Evolutionary conservation across 139 green algal species (phyloP).

Genomic region (Desmodesmus armatus): DNA sequence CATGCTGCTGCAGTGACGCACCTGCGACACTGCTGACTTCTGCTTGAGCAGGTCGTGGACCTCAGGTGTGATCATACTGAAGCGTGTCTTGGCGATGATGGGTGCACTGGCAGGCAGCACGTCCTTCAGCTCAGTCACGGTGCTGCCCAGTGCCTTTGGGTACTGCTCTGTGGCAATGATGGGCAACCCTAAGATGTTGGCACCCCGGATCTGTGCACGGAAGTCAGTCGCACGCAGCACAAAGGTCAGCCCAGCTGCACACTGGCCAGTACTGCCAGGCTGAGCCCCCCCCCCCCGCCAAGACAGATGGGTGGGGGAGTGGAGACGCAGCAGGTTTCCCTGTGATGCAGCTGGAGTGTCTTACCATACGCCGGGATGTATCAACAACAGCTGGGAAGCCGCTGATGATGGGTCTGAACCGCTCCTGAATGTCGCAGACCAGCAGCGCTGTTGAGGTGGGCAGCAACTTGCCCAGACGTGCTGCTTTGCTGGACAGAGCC

Average conservation of each 20-base stretch:
- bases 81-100: constrained; percentile 62
- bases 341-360: background rate
- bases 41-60: constrained; percentile 47
- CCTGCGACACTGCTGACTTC: constrained; percentile 58
- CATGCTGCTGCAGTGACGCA: background rate
- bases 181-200: constrained; percentile 71
- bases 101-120: constrained; percentile 54
- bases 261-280: background rate
- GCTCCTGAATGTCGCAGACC: constrained; percentile 86
- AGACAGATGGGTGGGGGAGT: too few relatives aligned
- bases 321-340: background rate
- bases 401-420: constrained; percentile 75
- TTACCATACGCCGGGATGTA: constrained; percentile 67
- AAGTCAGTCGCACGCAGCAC: background rate
- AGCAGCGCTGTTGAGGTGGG: constrained; percentile 66
- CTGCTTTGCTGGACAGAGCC: too few relatives aligned
- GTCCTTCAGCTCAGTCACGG: constrained; percentile 71
- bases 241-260: background rate
- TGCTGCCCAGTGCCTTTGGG: constrained; percentile 84
- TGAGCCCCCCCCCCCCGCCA: background rate
- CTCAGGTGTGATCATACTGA: constrained; percentile 67
- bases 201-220: constrained; percentile 60
- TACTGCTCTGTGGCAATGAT: constrained; percentile 91
- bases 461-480: constrained; percentile 56
- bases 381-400: constrained; percentile 75